A percentile compares a stretch with the other conserved stretches of the same genome.
These are phyloP conservation scores for Earliella scabrosa DNA, from an alignment of 1,284 basidiomycete genomes.

Conservation along the genomic window DNA sequence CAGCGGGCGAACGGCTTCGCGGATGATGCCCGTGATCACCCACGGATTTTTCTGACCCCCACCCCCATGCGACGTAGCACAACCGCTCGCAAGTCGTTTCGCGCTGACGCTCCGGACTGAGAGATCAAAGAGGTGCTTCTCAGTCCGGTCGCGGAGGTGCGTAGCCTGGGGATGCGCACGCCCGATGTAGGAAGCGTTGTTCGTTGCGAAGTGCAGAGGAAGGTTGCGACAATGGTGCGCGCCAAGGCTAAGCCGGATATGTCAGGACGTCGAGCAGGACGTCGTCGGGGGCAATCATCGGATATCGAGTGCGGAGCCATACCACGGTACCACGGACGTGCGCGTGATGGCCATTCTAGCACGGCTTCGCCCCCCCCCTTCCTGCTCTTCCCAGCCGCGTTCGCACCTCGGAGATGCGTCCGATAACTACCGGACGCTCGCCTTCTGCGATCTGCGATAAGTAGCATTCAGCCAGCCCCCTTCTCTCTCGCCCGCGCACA, in stretches of 20 bases:
- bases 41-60: slow-evolving; percentile 1
- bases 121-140: slow-evolving; percentile 8
- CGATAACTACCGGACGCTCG: neutral
- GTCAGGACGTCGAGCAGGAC: slow-evolving; percentile 9
- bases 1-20: slow-evolving; percentile 6
- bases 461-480: neutral
- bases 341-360: neutral
- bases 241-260: slow-evolving; percentile 11
- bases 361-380: neutral
- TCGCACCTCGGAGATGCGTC: neutral
- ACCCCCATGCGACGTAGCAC: neutral
- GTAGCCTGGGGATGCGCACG: slow-evolving; percentile 4
- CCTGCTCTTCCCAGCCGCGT: neutral
- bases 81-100: too few species aligned
- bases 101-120: neutral
- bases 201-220: slow-evolving; percentile 5
- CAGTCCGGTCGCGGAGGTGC: slow-evolving; percentile 8
- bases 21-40: slow-evolving; percentile 14
- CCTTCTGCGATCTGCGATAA: neutral
- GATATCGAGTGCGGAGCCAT: neutral
- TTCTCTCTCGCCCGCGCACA: neutral
- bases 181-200: slow-evolving; percentile 23
- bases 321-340: neutral
- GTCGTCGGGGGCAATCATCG: too few species aligned
- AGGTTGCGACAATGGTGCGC: too few species aligned